Percentiles rank a stretch among this genome's conserved stretches.
Conservation (phyloP, 805 yeast genomes). For the Saturnispora zaruensis region DNA sequence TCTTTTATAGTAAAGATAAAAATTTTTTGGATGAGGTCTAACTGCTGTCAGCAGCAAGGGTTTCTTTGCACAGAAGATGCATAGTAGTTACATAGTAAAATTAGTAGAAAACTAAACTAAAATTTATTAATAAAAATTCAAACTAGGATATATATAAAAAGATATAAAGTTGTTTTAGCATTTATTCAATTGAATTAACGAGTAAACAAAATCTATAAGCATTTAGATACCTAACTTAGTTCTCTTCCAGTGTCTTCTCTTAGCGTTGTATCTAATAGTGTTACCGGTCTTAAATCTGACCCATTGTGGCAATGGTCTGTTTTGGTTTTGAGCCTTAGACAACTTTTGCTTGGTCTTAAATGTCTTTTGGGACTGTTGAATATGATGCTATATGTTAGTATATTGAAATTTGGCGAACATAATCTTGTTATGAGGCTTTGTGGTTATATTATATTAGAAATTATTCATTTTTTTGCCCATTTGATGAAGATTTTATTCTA, state of each 20-base stretch:
- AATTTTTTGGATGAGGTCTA: neutral
- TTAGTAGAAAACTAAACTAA: slow-evolving; percentile 1
- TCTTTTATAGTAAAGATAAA: neutral
- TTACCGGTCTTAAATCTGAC: slow-evolving; percentile 96
- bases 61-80: too few species aligned
- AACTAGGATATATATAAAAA: slow-evolving; percentile 1
- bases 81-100: too few species aligned
- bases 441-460: too few species aligned
- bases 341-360: slow-evolving; percentile 96
- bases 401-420: too few species aligned
- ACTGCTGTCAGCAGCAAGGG: neutral
- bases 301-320: slow-evolving; percentile 99
- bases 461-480: too few species aligned
- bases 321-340: slow-evolving; percentile 97
- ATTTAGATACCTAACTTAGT: slow-evolving; percentile 93
- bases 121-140: slow-evolving; percentile 1
- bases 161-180: neutral
- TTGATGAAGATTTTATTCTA: too few species aligned
- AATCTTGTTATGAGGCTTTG: too few species aligned
- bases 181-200: neutral
- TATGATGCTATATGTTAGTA: neutral
- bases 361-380: slow-evolving; percentile 78
- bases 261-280: slow-evolving; percentile 98
- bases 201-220: slow-evolving; percentile 8
- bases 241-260: slow-evolving; percentile 99